A percentile compares a stretch with the other conserved stretches of the same genome.
These are phyloP conservation scores for Allodekkera sacchari DNA, from an alignment of 805 yeast genomes.

Conservation along the genomic window DNA sequence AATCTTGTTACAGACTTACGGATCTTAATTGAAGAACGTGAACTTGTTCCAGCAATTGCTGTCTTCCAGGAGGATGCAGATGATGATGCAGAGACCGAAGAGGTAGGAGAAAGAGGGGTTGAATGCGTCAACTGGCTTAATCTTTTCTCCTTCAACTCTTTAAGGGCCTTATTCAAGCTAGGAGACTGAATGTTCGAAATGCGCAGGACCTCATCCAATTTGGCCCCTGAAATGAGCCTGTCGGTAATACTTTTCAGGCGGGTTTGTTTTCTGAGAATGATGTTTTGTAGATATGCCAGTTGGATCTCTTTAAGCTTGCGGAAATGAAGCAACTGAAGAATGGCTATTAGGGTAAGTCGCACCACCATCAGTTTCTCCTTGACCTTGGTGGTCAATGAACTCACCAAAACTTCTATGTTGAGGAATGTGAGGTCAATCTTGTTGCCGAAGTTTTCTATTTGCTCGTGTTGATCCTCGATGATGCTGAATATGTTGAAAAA, in stretches of 20 bases:
- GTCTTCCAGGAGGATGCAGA: constrained; percentile 8
- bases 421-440: constrained; percentile 42
- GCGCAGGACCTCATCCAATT: constrained; percentile 17
- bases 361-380: constrained; percentile 45
- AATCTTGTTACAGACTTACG: constrained; percentile 12
- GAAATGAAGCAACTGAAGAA: constrained; percentile 38
- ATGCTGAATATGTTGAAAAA: constrained; percentile 48
- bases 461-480: constrained; percentile 26
- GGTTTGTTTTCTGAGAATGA: constrained; percentile 29
- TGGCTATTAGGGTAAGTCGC: constrained; percentile 34
- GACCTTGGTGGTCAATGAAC: constrained; percentile 32
- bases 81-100: constrained; percentile 7
- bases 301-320: constrained; percentile 46
- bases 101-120: not conserved
- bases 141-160: constrained; percentile 14
- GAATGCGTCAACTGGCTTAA: constrained; percentile 5
- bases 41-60: constrained; percentile 7
- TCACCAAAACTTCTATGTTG: constrained; percentile 36
- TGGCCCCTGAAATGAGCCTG: constrained; percentile 15
- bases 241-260: constrained; percentile 20
- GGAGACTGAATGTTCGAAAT: constrained; percentile 21
- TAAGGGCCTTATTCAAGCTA: constrained; percentile 23
- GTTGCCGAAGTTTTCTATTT: constrained; percentile 45
- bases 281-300: constrained; percentile 32
- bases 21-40: constrained; percentile 6